Evolutionary conservation across 352 stramenopile species (phyloP), one percentile per base, ranked within the genome.

Genomic region (Globisporangium parvum): DNA sequence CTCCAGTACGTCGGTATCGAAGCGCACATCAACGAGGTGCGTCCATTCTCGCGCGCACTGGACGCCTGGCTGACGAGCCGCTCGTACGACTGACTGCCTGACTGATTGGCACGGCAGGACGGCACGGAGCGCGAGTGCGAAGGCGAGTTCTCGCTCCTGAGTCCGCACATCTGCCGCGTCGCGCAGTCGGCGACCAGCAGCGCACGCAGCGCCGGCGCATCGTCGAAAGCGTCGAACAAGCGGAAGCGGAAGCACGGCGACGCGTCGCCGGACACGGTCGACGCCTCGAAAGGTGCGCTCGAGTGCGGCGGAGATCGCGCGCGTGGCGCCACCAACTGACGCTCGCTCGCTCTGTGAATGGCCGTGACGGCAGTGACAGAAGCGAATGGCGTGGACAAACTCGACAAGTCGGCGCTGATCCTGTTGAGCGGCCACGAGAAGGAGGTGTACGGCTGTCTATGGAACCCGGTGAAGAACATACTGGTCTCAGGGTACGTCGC

Each of bases 381-480:
- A 40, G 57, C 69, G 51, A 89, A 93, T 55, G 77, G 76, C 20
- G 53, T 87, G 40, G 79, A 85, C 26, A 87, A 89, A 56, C 21
- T 71, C 33, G 72, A 85, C 44, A 90, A 83, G 48, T 70, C 70
- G 15, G 67, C 77, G 39, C 60, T 92, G 17, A 64, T 93, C 35
- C 53, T 93, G 52, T 62, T 92, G 44, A 90, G 57, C 24, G 85
- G 85, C 52, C 85, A 95, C 56, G 85, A 95, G 62, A 92, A 95
- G 56, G 85, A 95, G 63, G 67, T 75, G 60, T 98, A 98, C 70
- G 97, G 96, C 67, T 99, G 96, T 68, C 85, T 93, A 37, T 99
- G 97, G 97, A 98, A 99, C 76, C 96, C 96, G 8, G 67, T 87
- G 47, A 88, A 85, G 54, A 96, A 98, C 62, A 74, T 98, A 14